Evolutionary conservation across 2,329 filamentous ascomycete species (phyloP).

Genomic region (Paraconiothyrium brasiliense): DNA sequence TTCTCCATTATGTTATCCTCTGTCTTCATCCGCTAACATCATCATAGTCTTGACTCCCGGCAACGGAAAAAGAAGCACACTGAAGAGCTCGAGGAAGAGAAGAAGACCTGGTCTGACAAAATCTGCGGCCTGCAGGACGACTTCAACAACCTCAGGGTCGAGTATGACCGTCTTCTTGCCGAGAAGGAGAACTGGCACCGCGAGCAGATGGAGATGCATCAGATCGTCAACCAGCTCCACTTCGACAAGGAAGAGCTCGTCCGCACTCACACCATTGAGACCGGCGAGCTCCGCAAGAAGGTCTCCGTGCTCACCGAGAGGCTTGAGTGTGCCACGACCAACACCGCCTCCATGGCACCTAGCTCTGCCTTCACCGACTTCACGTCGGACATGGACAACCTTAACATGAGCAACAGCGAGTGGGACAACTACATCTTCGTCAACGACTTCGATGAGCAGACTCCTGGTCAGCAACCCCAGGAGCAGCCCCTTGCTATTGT

Average conservation of each 20-base stretch:
- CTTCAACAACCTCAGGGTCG: constrained; percentile 72
- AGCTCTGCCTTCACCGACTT: constrained; percentile 73
- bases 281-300: constrained; percentile 90
- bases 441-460: constrained; percentile 69
- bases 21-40: constrained; percentile 47
- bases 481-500: constrained; percentile 54
- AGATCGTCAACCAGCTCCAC: constrained; percentile 78
- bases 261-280: constrained; percentile 86
- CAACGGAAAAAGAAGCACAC: constrained; percentile 99
- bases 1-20: constrained; percentile 25
- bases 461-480: constrained; percentile 44
- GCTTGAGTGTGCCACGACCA: constrained; percentile 66
- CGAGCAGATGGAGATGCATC: constrained; percentile 77
- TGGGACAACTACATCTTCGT: constrained; percentile 88
- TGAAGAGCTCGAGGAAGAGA: constrained; percentile 94
- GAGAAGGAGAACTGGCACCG: constrained; percentile 73
- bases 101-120: constrained; percentile 84
- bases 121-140: constrained; percentile 83
- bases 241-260: constrained; percentile 94
- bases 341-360: constrained; percentile 58
- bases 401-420: constrained; percentile 77
- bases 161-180: constrained; percentile 60
- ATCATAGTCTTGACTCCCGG: constrained; percentile 83
- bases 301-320: constrained; percentile 81
- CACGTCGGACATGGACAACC: constrained; percentile 83